A percentile compares a stretch with the other conserved stretches of the same genome.
Conservation (phyloP, 108 stramenopile species). For the Craspedostauros australis region DNA sequence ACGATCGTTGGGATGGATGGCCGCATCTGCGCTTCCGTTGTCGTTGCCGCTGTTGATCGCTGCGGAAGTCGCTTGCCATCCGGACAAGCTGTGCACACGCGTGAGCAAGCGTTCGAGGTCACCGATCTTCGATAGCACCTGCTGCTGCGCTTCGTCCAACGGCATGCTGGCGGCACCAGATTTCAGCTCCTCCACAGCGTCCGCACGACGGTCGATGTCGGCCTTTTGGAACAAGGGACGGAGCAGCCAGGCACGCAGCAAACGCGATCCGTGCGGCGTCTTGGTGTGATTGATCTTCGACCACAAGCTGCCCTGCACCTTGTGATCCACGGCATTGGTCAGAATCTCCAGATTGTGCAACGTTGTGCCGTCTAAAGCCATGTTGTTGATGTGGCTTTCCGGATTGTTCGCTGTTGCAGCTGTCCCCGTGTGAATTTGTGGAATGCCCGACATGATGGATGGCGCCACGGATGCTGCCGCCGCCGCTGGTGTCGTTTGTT, state of each 20-base stretch:
- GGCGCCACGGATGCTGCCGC: neutral
- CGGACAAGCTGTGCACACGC: constrained; percentile 88
- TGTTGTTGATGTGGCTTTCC: constrained; percentile 55
- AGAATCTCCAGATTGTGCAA: constrained; percentile 95
- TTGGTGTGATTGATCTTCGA: constrained; percentile 85
- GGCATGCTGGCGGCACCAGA: constrained; percentile 65
- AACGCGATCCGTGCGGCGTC: constrained; percentile 89
- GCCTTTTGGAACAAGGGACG: constrained; percentile 81
- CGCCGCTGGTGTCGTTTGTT: neutral
- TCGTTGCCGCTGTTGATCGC: constrained; percentile 5
- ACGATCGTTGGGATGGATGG: constrained; percentile 87
- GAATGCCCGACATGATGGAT: neutral
- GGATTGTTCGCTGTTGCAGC: neutral
- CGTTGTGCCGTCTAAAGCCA: constrained; percentile 95
- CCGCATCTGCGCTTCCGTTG: neutral
- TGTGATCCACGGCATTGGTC: constrained; percentile 61
- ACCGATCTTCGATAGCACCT: constrained; percentile 64
- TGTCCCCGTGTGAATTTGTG: no score
- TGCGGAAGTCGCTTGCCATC: constrained; percentile 2
- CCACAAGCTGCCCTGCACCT: constrained; percentile 81
- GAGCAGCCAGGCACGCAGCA: constrained; percentile 93
- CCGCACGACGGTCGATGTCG: constrained; percentile 89
- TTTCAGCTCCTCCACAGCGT: constrained; percentile 90
- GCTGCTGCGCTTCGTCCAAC: constrained; percentile 55
- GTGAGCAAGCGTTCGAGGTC: constrained; percentile 94